Percentiles rank a stretch among this genome's conserved stretches.
Conservation (phyloP, 805 yeast species). For the Hanseniaspora valbyensis region DNA sequence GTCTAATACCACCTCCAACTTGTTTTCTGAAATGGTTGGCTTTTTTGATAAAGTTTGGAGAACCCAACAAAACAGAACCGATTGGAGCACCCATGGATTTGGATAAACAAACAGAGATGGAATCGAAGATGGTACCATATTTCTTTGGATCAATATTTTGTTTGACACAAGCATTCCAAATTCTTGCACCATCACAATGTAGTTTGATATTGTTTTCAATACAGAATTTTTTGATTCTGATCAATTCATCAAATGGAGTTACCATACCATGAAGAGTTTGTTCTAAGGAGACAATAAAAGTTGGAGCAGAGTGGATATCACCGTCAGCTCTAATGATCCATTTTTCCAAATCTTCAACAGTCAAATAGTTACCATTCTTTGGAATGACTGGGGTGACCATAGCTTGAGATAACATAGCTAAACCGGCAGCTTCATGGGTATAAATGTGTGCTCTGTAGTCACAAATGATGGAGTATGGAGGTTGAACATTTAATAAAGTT, state of each 20-base stretch:
- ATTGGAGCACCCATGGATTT: slow-evolving; percentile 90
- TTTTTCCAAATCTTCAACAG: slow-evolving; percentile 66
- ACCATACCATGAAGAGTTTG: slow-evolving; percentile 80
- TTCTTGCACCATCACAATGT: slow-evolving; percentile 92
- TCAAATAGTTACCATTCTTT: slow-evolving; percentile 59
- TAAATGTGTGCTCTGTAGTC: slow-evolving; percentile 80
- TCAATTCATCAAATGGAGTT: slow-evolving; percentile 68
- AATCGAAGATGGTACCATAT: slow-evolving; percentile 68
- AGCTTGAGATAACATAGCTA: slow-evolving; percentile 81
- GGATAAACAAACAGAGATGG: slow-evolving; percentile 81
- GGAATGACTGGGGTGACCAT: slow-evolving; percentile 82
- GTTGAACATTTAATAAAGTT: slow-evolving; percentile 62
- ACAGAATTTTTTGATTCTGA: slow-evolving; percentile 61
- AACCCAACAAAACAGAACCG: slow-evolving; percentile 77
- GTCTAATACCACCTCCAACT: slow-evolving; percentile 88
- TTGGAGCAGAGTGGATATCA: slow-evolving; percentile 82
- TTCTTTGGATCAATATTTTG: slow-evolving; percentile 47
- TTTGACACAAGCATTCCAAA: slow-evolving; percentile 80
- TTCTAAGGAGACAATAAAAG: slow-evolving; percentile 71
- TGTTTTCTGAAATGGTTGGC: slow-evolving; percentile 85
- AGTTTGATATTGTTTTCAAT: slow-evolving; percentile 44
- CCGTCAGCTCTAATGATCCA: slow-evolving; percentile 59
- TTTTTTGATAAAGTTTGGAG: slow-evolving; percentile 43
- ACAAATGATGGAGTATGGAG: slow-evolving; percentile 71
- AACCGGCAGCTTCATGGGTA: slow-evolving; percentile 80